These are phyloP conservation scores for Alternaria postmessia DNA, from an alignment of 2,329 filamentous ascomycete species.

Conservation along the genomic window DNA sequence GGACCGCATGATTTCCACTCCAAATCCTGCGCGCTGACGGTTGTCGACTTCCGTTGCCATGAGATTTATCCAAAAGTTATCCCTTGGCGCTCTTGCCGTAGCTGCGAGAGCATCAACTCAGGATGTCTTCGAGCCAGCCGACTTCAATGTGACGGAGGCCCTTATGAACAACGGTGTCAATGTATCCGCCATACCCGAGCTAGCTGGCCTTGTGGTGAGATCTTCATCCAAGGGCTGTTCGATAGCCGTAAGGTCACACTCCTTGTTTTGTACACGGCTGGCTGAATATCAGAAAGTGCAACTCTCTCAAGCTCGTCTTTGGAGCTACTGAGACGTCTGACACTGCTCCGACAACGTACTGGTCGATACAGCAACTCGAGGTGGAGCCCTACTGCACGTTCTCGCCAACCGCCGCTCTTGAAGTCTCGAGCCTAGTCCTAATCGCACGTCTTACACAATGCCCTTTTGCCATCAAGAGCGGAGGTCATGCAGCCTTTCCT, in stretches of 20 bases:
- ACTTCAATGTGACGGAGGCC: conserved; percentile 32
- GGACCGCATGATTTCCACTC: background rate
- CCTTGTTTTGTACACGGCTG: background rate
- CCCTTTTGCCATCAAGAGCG: conserved; percentile 55
- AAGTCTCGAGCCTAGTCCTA: conserved; percentile 24
- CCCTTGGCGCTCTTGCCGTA: background rate
- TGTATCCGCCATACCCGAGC: conserved; percentile 22
- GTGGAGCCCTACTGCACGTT: conserved; percentile 25
- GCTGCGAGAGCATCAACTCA: background rate
- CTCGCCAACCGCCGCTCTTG: conserved; percentile 15
- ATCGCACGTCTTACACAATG: conserved; percentile 33
- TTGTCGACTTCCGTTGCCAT: background rate
- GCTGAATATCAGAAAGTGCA: conserved; percentile 26
- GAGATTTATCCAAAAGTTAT: background rate
- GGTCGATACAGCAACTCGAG: conserved; percentile 23
- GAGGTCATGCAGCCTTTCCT: conserved; percentile 53
- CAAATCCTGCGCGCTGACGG: background rate
- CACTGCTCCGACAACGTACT: conserved; percentile 15
- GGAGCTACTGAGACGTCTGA: conserved; percentile 17
- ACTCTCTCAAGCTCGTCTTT: conserved; percentile 28
- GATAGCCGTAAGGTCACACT: conserved; percentile 25
- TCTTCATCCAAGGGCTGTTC: conserved; percentile 19
- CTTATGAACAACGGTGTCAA: conserved; percentile 29
- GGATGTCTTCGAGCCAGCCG: conserved; percentile 21
- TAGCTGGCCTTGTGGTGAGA: conserved; percentile 6